Evolutionary conservation across 2,329 filamentous ascomycete genomes (phyloP), one percentile per base, ranked within the genome.

Genomic region (Pseudogymnoascus sp.): DNA sequence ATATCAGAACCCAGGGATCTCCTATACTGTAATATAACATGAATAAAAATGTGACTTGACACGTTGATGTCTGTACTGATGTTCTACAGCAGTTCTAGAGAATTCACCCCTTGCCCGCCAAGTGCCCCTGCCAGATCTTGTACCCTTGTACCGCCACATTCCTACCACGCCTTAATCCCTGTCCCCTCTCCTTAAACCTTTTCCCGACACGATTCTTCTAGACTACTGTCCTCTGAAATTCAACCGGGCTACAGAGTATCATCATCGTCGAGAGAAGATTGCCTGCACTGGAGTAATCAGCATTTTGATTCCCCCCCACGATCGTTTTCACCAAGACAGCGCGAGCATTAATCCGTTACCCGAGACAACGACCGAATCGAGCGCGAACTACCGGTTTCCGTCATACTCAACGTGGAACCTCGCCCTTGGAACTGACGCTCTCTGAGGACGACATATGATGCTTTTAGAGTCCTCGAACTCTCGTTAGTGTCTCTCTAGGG

Each of bases 111-210:
- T 21, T 44, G 13, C 21, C 21, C 27, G 7, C 27, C 44, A 51
- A 51, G 27, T 51, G 4, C 44, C 15, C 29, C 29, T 35, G 48
- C 48, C 48, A 55, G 15, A 55, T 55, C 29, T 31, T 55, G 48
- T 55, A 55, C 29, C 48, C 29, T 33, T 55, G 48, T 55, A 55
- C 48, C 15, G 48, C 27, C 27, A 33, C 48, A 55, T 33, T 55
- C 8, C 48, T 55, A 13, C 44, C 44, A 51, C 27, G 27, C 7
- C 29, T 33, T 55, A 55, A 55, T 55, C 48, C 48, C 48, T 55
- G 48, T 55, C 29, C 48, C 48, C 48, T 55, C 48, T 55, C 48
- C 48, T 55, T 55, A 55, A 55, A 55, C 48, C 29, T 55, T 55
- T 55, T 55, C 48, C 48, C 48, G 48, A 33, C 48, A 55, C 48